Conservation (phyloP, 345 rosid species). For the Streptanthus diversifolius region DNA sequence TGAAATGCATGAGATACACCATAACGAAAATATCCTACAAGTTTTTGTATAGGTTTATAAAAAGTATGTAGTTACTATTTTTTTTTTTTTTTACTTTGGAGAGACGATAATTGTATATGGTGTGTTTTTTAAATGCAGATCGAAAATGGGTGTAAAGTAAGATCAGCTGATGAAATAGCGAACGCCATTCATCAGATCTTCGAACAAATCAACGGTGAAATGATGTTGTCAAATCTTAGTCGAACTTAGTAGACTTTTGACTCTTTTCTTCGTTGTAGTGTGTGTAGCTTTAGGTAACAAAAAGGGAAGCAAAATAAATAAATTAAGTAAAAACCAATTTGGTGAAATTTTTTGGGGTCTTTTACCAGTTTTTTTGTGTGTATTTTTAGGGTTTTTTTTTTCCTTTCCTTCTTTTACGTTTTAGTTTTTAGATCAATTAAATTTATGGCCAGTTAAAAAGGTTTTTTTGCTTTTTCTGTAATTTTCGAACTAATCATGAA, state of each 20-base stretch:
- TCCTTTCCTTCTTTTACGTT: neutral
- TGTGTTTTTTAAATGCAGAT: conserved; percentile 40
- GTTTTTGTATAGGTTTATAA: no score
- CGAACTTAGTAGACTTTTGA: conserved; percentile 17
- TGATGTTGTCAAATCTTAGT: conserved; percentile 29
- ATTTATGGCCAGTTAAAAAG: neutral
- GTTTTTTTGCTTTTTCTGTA: neutral
- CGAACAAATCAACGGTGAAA: conserved; percentile 43
- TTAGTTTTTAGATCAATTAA: neutral
- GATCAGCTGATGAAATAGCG: conserved; percentile 58
- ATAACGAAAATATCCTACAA: neutral
- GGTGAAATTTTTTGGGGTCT: neutral
- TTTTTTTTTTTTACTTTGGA: neutral
- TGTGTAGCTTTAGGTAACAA: conserved; percentile 25
- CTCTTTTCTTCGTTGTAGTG: neutral
- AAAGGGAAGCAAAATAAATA: neutral
- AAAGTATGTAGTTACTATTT: no score
- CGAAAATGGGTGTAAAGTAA: conserved; percentile 60
- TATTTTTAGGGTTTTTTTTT: no score
- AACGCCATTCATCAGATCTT: conserved; percentile 57
- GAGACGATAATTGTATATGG: conserved; percentile 9
- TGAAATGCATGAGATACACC: neutral
- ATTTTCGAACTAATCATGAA: neutral
- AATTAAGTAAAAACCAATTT: neutral
- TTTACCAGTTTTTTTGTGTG: neutral